A percentile compares a stretch with the other conserved stretches of the same genome.
Conservation (phyloP, 352 stramenopile species). For the Phytopythium boreale region DNA sequence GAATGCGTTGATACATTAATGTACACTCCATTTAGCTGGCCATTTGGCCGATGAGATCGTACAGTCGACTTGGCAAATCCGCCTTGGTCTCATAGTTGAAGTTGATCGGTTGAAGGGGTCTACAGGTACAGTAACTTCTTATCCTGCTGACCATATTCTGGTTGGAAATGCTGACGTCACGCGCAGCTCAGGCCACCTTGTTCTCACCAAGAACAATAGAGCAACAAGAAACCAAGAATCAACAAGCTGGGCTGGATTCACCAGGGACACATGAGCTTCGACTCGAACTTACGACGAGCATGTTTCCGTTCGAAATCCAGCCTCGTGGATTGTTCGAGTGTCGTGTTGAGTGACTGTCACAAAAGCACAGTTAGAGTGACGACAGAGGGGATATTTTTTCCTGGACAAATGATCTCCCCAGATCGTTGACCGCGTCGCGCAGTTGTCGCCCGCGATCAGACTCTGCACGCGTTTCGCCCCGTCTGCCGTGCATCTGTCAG, state of each 20-base stretch:
- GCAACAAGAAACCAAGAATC: not conserved
- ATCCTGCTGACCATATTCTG: not conserved
- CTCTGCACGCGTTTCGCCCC: not conserved
- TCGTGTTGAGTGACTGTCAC: not conserved
- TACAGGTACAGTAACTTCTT: not conserved
- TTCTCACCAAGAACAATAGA: not conserved
- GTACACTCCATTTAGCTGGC: too few relatives aligned
- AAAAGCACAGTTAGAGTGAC: not conserved
- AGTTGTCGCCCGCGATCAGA: not conserved
- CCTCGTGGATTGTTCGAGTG: not conserved
- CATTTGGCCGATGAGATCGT: not conserved
- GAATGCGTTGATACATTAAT: too few relatives aligned
- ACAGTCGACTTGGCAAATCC: not conserved
- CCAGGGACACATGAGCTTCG: too few relatives aligned
- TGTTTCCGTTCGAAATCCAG: not conserved
- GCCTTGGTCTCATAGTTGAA: not conserved
- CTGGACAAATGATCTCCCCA: not conserved
- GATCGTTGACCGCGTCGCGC: not conserved
- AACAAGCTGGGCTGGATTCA: not conserved
- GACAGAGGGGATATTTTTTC: too few relatives aligned
- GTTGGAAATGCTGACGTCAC: not conserved
- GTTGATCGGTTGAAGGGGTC: not conserved
- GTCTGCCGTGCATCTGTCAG: not conserved
- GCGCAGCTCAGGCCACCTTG: not conserved
- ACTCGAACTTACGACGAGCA: too few relatives aligned